A percentile compares a stretch with the other conserved stretches of the same genome.
phyloP scores from a whole-genome alignment of 2,329 filamentous ascomycete species.

The Didymella sp. region DNA sequence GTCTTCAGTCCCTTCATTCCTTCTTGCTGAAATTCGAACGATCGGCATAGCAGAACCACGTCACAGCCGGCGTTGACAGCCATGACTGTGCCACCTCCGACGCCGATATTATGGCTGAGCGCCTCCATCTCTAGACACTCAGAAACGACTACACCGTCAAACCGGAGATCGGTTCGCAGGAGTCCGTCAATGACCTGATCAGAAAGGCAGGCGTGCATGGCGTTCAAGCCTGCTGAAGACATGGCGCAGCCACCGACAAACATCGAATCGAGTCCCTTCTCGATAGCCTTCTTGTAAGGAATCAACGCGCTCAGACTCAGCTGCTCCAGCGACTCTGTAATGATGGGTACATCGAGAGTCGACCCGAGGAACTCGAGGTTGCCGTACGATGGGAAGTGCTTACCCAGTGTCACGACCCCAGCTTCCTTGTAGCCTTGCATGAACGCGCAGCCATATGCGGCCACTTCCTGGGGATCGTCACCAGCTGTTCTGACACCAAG shows the following conservation, averaged over 20 bases:
- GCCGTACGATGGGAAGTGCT: conserved; percentile 96
- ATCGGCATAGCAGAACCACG: conserved; percentile 84
- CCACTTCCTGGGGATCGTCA: conserved; percentile 94
- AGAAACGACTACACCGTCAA: conserved; percentile 90
- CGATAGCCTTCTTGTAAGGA: conserved; percentile 89
- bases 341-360: conserved; percentile 89
- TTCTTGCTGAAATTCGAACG: conserved; percentile 87
- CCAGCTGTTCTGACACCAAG: conserved; percentile 87
- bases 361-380: conserved; percentile 94
- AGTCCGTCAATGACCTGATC: conserved; percentile 93
- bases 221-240: conserved; percentile 87
- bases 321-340: conserved; percentile 92
- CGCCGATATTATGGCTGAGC: conserved; percentile 93
- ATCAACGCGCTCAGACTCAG: conserved; percentile 89
- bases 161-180: conserved; percentile 85
- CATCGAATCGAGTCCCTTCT: conserved; percentile 87
- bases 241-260: conserved; percentile 96
- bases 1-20: conserved; percentile 89
- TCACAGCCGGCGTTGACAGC: conserved; percentile 96
- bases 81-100: conserved; percentile 96
- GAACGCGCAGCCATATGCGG: conserved; percentile 86
- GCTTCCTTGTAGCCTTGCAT: conserved; percentile 94
- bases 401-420: conserved; percentile 86
- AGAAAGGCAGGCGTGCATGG: conserved; percentile 92
- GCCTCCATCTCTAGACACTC: conserved; percentile 98